Evolutionary conservation across 768 basidiomycete genomes (phyloP).

Genomic region (Trametes meyenii): DNA sequence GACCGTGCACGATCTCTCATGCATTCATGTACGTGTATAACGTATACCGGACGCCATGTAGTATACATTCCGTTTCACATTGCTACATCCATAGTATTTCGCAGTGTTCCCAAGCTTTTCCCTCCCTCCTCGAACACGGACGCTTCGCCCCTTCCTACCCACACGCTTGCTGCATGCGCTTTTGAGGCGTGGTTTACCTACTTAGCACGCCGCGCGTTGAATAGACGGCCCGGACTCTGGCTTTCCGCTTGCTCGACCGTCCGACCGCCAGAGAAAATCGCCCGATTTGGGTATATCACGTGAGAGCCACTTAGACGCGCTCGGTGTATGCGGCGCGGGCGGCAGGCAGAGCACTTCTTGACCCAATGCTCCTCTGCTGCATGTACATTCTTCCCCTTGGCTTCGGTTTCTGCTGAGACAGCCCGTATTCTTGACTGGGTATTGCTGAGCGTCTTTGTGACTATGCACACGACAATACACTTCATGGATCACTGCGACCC

Average conservation of each 20-base stretch:
- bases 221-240: background rate
- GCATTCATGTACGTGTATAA: slow-evolving; percentile 21
- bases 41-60: slow-evolving; percentile 23
- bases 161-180: background rate
- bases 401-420: background rate
- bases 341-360: background rate
- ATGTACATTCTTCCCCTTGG: background rate
- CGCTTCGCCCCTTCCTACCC: background rate
- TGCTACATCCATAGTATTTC: slow-evolving; percentile 10
- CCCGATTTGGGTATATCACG: slow-evolving; percentile 1
- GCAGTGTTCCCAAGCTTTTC: background rate
- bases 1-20: slow-evolving; percentile 23
- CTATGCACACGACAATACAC: slow-evolving; percentile 6
- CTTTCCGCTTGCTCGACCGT: background rate
- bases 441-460: background rate
- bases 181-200: background rate
- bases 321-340: slow-evolving; percentile 6
- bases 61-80: slow-evolving; percentile 12
- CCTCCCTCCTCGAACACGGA: background rate
- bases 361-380: slow-evolving; percentile 1
- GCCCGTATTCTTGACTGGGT: too few relatives aligned
- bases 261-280: background rate
- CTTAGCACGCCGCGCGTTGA: background rate
- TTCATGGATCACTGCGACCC: slow-evolving; percentile 1
- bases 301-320: background rate